A percentile compares a stretch with the other conserved stretches of the same genome.
phyloP scores from a whole-genome alignment of 371 early-diverging fungal species.

The Apophysomyces sp. region DNA sequence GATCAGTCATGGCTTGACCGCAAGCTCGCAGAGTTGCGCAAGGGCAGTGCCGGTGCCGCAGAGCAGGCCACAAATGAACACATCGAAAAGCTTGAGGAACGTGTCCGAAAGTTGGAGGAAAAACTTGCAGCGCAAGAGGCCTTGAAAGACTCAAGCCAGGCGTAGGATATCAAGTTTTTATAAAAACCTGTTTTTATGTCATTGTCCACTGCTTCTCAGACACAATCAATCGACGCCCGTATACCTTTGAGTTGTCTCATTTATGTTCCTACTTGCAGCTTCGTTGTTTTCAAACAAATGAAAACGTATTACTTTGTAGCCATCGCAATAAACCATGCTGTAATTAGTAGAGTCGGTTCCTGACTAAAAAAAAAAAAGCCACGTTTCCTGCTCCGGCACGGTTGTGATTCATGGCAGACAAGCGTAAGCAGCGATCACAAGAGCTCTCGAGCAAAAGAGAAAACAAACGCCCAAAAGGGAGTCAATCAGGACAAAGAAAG shows the following conservation, averaged over 20 bases:
- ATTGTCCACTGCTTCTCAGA: no score
- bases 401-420: background rate
- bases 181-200: background rate
- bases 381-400: background rate
- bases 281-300: no score
- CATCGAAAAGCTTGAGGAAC: conserved; percentile 49
- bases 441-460: background rate
- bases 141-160: conserved; percentile 9
- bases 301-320: no score
- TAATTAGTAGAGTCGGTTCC: no score
- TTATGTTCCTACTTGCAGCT: no score
- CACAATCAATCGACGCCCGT: no score
- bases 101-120: conserved; percentile 45
- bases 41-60: conserved; percentile 4
- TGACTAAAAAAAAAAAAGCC: background rate
- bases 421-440: background rate
- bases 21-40: conserved; percentile 13
- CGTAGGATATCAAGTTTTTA: background rate
- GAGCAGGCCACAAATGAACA: conserved; percentile 25
- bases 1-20: conserved; percentile 29
- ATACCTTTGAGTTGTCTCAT: no score
- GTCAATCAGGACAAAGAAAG: background rate
- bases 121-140: conserved; percentile 15
- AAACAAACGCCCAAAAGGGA: background rate
- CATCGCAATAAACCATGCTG: no score